Conservation (phyloP, 2,329 filamentous ascomycete genomes). For the Neopestalotiopsis clavispora region DNA sequence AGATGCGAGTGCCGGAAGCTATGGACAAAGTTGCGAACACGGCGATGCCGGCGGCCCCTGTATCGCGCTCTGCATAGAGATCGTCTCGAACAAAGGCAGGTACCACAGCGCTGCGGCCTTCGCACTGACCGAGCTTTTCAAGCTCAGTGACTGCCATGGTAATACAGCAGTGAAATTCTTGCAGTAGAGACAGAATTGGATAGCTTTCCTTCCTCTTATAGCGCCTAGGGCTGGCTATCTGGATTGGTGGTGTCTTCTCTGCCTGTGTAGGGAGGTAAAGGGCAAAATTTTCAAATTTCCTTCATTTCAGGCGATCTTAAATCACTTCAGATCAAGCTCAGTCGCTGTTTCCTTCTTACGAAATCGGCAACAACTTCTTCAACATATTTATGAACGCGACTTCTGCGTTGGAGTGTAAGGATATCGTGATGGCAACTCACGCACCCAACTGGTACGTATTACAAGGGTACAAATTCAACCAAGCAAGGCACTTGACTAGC, state of each 20-base stretch:
- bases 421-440: background rate
- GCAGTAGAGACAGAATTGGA: no score
- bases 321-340: background rate
- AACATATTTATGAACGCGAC: background rate
- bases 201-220: background rate
- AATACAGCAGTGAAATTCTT: background rate
- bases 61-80: slow-evolving; percentile 3
- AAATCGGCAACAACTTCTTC: background rate
- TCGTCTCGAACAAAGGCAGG: slow-evolving; percentile 3
- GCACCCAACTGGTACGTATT: background rate
- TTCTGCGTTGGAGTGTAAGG: background rate
- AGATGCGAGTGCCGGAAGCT: background rate
- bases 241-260: no score
- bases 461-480: background rate
- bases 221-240: no score
- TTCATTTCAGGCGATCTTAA: background rate
- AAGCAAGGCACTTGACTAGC: background rate
- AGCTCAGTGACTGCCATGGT: background rate
- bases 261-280: background rate
- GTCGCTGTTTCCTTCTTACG: background rate
- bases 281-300: background rate
- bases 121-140: background rate
- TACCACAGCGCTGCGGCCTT: background rate
- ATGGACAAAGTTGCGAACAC: background rate
- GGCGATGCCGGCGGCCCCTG: slow-evolving; percentile 3